Percentiles rank a stretch among this genome's conserved stretches.
Evolutionary conservation across 495 filamentous ascomycete species (phyloP).

Genomic region (Hypoxylon subgilvum): DNA sequence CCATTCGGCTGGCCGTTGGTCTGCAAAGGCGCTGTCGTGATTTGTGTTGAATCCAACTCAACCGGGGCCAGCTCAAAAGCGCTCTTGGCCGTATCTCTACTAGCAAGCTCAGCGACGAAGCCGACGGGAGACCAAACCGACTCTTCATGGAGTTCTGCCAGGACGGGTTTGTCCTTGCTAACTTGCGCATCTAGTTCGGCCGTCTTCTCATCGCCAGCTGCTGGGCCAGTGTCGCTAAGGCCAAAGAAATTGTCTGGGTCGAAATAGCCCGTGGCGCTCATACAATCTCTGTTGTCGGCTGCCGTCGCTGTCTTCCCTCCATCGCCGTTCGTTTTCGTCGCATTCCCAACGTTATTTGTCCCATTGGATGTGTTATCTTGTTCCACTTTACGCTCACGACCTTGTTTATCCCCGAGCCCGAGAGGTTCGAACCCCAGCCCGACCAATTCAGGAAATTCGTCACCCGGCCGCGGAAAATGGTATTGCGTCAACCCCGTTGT

Average conservation of each 20-base stretch:
- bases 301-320: conserved; percentile 1
- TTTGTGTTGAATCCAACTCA: conserved; percentile 44
- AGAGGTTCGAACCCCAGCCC: conserved; percentile 43
- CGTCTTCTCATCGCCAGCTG: conserved; percentile 38
- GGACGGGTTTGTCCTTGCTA: neutral
- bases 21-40: conserved; percentile 28
- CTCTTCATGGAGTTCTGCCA: conserved; percentile 37
- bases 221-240: conserved; percentile 46
- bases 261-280: conserved; percentile 45
- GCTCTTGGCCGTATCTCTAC: conserved; percentile 43
- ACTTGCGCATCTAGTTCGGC: neutral
- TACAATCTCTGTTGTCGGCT: conserved; percentile 19
- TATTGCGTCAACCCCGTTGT: conserved; percentile 55
- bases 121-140: conserved; percentile 42
- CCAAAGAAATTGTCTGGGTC: conserved; percentile 53
- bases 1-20: conserved; percentile 11
- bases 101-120: conserved; percentile 53
- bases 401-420: conserved; percentile 47
- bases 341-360: conserved; percentile 14
- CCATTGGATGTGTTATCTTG: conserved; percentile 6
- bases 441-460: conserved; percentile 56
- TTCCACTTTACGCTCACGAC: conserved; percentile 44
- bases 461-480: conserved; percentile 56
- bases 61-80: conserved; percentile 51
- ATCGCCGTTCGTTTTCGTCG: conserved; percentile 22